Base-by-base conservation (phyloP, 2,329 filamentous ascomycete genomes). In the Pyrenochaeta sp. region DNA sequence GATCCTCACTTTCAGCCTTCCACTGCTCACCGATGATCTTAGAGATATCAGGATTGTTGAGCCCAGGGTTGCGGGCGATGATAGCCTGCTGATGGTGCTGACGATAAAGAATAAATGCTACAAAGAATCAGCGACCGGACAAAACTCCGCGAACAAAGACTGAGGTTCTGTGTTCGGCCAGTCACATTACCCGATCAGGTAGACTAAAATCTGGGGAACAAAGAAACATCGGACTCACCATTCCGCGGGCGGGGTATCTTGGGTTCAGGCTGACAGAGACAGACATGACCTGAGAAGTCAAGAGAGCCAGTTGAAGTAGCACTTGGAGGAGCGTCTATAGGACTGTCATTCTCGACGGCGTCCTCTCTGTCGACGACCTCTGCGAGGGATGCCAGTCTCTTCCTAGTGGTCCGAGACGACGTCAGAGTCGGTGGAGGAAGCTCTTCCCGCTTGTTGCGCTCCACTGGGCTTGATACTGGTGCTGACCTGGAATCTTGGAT, bases 31-130 rank as follows among this genome's bases (percentile, higher is more conserved):
- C 94, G 67, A 98, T 96, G 69, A 98, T 96, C 79, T 97, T 97
- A 65, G 94, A 97, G 69, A 98, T 96, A 51, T 97, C 92, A 2
- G 94, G 94, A 78, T 98, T 98, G 45, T 93, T 89, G 64, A 97
- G 86, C 44, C 92, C 91, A n/a, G 93, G 94, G 71, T 97, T 87
- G 67, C 91, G 86, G 52, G 88, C 84, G 37, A 93, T 90, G 50
- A 98, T 92, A 48, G 87, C 84, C 19, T 91, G 88, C 78, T 98
- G 94, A 71, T 95, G 90, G 77, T 96, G 91, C 76, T 98, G 93
- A 39, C 95, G 92, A 81, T 97, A 99, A 69, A 99, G 84, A 66
- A 99, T 99, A 81, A 99, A 99, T 50, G 94, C 95, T 99, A 77
- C 76, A 75, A 72, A 76, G 66, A 64, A 57, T 73, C 58, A 75